Base-by-base conservation (phyloP, 306 rosid genomes). In the Oxytropis ochrocephala region DNA sequence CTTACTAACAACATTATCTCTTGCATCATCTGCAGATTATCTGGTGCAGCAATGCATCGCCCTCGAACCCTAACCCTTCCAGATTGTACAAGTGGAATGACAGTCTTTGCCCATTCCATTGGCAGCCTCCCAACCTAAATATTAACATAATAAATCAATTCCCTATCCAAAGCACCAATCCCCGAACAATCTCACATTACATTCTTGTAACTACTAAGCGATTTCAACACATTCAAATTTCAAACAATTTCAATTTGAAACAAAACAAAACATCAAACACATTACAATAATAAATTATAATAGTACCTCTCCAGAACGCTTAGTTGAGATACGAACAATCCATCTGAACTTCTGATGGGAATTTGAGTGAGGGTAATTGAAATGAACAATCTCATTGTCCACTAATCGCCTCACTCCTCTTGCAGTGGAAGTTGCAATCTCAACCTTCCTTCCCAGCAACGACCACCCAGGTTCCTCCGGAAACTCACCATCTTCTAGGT, bases 121-220 rank as follows among this genome's bases (percentile, higher is more conserved):
- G 87, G 91, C 74, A 92, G 78, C 69, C 96, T 77, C 69, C 97
- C 97, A 75, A 92, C 88, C 97, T 92, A 51, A 61, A 65, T n/a
- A 29, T 36, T 8, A 30, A 67, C 19, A 19, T 38, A 64, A 71
- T 21, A 54, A 12, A 54, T 60, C 47, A 57, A 5, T 66, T 35
- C 18, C n/a, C 7, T 21, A 6, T 21, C 35, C 10, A 42, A 48
- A 11, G 1, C 43, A 47, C 17, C 35, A 33, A 32, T 16, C 17
- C 14, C 27, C 1, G 7, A 44, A 29, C 11, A 71, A 58, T 12
- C 29, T 9, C 10, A 58, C 59, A 50, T 24, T 63, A 24, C n/a
- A 43, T 38, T 41, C 5, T 10, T 8, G 8, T 38, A 38, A 38
- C 43, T 38, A 38, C 11, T 38, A 38, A 33, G 43, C 43, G 1